Base-by-base conservation (phyloP, 2,329 filamentous ascomycete species). In the Scedosporium minutisporum region DNA sequence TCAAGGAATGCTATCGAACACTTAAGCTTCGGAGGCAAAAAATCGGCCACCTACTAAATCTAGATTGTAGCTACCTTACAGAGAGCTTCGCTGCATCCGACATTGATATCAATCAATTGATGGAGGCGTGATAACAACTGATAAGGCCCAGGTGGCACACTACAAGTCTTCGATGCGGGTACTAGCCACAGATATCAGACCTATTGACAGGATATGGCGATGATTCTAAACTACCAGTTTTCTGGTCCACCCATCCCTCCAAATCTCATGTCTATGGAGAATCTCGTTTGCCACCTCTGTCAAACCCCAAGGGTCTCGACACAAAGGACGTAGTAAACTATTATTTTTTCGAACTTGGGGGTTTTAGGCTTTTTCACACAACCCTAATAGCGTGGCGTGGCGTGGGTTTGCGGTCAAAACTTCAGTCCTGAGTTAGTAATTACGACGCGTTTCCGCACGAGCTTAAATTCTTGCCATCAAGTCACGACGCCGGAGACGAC, bases 231-330 rank as follows among this genome's bases (percentile, higher is more conserved):
- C n/a, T n/a, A 18, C 44, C 16, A 48, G 44, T 23, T 23, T 74
- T 71, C 74, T 75, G 73, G 72, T 74, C 76, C 74, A 71, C 69
- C 71, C 61, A 55, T 42, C 33, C 18, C n/a, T 25, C 33, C 58
- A 18, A 21, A 48, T 18, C 44, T 21, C 16, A 21, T 48, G 16
- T 21, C n/a, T 21, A 48, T 48, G 16, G 16, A 5, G 44, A 18
- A 48, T 48, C 14, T 21, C n/a, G 44, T 48, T 27, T 44, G 41
- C 41, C 33, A 38, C 55, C 64, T 38, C 33, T 21, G 44, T 18
- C 44, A 21, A 18, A 48, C 44, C 33, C 18, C 44, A 48, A 21
- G 44, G 65, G 62, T 66, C 42, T 42, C 59, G 58, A 44, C 44
- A 48, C 33, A 23, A 25, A 23, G 18, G 12, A 23, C 51, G 21